phyloP scores from a whole-genome alignment of 164 flowering plant species.

The Brasenia schreberi region DNA sequence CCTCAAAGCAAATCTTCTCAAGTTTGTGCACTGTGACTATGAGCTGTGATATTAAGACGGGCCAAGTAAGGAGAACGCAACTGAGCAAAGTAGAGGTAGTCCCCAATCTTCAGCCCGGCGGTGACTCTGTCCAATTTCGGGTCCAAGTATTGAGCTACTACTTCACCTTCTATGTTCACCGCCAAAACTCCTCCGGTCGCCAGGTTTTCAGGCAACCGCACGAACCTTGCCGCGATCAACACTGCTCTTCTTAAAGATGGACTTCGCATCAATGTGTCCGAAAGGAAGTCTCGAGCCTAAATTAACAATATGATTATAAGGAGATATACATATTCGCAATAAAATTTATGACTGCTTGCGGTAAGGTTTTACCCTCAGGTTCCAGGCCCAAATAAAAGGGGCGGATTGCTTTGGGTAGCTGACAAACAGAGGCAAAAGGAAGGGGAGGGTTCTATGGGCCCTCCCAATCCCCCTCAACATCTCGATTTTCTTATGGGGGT shows the following conservation, averaged over 20 bases:
- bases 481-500: no score
- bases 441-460: no score
- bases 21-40: no score
- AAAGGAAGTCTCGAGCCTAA: background rate
- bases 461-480: no score
- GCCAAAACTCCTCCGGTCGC: constrained; percentile 30
- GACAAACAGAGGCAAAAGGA: no score
- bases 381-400: no score
- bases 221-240: constrained; percentile 16
- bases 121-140: constrained; percentile 15
- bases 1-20: no score
- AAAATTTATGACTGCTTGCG: no score
- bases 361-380: no score
- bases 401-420: no score
- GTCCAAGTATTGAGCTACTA: constrained; percentile 33
- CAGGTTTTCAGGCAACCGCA: constrained; percentile 1
- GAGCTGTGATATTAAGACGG: constrained; percentile 26
- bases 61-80: constrained; percentile 22
- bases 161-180: constrained; percentile 47
- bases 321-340: no score
- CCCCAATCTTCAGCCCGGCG: constrained; percentile 33
- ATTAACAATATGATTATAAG: no score
- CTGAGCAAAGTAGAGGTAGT: constrained; percentile 36
- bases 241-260: constrained; percentile 21
- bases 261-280: background rate